phyloP scores from a whole-genome alignment of 345 rosid genomes.

The Camelina laxa region DNA sequence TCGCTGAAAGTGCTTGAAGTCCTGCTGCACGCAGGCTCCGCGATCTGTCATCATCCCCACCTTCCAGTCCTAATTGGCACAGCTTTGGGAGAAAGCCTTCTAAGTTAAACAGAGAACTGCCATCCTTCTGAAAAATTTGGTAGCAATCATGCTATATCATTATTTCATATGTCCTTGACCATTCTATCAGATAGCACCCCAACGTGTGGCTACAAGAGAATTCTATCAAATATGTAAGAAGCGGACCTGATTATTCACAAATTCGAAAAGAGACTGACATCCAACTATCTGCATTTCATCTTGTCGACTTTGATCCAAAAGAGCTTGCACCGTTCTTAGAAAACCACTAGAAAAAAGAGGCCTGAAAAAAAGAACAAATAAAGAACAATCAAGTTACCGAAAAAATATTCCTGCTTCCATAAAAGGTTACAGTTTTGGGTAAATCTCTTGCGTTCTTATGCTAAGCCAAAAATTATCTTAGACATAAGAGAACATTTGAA shows the following conservation, averaged over 20 bases:
- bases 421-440: slow-evolving; percentile 10
- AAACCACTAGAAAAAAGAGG: slow-evolving; percentile 90
- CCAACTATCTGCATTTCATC: slow-evolving; percentile 84
- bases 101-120: slow-evolving; percentile 80
- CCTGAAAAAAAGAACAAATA: slow-evolving; percentile 49
- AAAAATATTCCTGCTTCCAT: slow-evolving; percentile 12
- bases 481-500: background rate
- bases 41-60: slow-evolving; percentile 72
- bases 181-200: slow-evolving; percentile 20
- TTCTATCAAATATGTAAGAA: slow-evolving; percentile 17
- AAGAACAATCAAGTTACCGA: slow-evolving; percentile 9
- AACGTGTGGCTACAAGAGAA: slow-evolving; percentile 13
- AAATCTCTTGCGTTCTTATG: slow-evolving; percentile 29
- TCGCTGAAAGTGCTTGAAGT: slow-evolving; percentile 87
- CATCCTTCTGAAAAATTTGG: slow-evolving; percentile 74
- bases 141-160: slow-evolving; percentile 5
- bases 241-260: slow-evolving; percentile 89
- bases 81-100: slow-evolving; percentile 91
- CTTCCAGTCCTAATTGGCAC: slow-evolving; percentile 81
- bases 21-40: slow-evolving; percentile 67
- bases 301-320: slow-evolving; percentile 79
- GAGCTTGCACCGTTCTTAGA: slow-evolving; percentile 70
- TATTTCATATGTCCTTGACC: slow-evolving; percentile 5
- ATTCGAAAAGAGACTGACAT: slow-evolving; percentile 84
- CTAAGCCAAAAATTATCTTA: slow-evolving; percentile 3